A percentile compares a stretch with the other conserved stretches of the same genome.
These are phyloP conservation scores for Rhododendron simsii DNA, from an alignment of 148 eudicot species.

Conservation along the genomic window DNA sequence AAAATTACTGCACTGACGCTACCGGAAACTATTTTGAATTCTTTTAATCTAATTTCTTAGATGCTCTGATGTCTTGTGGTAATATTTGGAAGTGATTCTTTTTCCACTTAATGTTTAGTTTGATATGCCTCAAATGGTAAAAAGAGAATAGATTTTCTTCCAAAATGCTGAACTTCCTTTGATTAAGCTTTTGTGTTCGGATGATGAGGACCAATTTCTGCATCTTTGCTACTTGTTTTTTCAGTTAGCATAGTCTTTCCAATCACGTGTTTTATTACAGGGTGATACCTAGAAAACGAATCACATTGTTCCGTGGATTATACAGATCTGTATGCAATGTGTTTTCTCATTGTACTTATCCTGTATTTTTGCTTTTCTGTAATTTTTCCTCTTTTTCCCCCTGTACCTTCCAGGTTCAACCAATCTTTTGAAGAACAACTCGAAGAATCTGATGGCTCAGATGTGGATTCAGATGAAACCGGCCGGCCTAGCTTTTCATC, in stretches of 20 bases:
- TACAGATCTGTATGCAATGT: neutral
- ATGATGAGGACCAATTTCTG: too few species aligned
- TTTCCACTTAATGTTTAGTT: too few species aligned
- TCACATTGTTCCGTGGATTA: neutral
- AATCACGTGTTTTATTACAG: neutral
- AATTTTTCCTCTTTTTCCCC: neutral
- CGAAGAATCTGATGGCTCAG: constrained; percentile 51
- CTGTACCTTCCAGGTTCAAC: constrained; percentile 47
- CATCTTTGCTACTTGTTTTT: neutral
- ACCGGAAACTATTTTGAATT: too few species aligned
- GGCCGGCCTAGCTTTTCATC: constrained; percentile 63
- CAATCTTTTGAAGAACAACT: constrained; percentile 47
- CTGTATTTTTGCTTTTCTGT: too few species aligned
- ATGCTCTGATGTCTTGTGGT: too few species aligned
- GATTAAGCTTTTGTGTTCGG: too few species aligned
- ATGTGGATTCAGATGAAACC: constrained; percentile 39
- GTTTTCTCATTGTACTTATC: neutral
- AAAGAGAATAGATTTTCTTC: too few species aligned
- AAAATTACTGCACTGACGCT: too few species aligned
- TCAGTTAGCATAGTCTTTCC: neutral
- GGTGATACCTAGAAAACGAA: neutral
- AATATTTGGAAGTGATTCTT: too few species aligned
- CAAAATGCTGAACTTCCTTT: too few species aligned
- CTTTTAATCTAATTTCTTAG: too few species aligned
- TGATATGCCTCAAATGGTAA: too few species aligned